A percentile compares a stretch with the other conserved stretches of the same genome.
phyloP scores from a whole-genome alignment of 257 asterid species.

The Solanum ahanhuiri region DNA sequence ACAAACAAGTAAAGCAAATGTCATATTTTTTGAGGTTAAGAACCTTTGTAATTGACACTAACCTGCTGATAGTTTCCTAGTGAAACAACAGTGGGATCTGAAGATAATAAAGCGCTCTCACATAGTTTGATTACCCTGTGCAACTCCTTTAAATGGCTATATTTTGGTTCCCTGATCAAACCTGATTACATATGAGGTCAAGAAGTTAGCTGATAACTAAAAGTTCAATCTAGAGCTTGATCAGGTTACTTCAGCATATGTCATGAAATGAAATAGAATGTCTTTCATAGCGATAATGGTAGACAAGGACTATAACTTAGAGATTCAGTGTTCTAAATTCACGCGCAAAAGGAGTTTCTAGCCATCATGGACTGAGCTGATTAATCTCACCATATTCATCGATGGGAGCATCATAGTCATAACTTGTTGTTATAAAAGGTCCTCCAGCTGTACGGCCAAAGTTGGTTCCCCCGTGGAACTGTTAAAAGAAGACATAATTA shows the following conservation, averaged over 20 bases:
- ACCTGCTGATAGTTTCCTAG: slow-evolving; percentile 51
- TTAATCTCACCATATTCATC: slow-evolving; percentile 53
- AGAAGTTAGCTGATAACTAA: background rate
- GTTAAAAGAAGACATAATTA: background rate
- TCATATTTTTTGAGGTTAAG: background rate
- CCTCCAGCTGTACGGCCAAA: slow-evolving; percentile 76
- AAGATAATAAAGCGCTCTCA: slow-evolving; percentile 36
- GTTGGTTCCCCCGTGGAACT: slow-evolving; percentile 79
- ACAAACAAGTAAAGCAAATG: background rate
- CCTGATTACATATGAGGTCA: slow-evolving; percentile 18
- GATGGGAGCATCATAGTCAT: slow-evolving; percentile 72
- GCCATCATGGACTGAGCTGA: background rate
- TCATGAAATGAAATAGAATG: background rate
- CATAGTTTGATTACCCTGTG: slow-evolving; percentile 60
- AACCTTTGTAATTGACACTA: background rate
- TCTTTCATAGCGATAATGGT: background rate
- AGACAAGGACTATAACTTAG: background rate
- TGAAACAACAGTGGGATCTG: slow-evolving; percentile 34
- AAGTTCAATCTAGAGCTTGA: background rate
- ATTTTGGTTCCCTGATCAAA: slow-evolving; percentile 51
- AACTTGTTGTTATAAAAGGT: slow-evolving; percentile 57
- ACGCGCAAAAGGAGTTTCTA: background rate
- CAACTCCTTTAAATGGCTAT: slow-evolving; percentile 56
- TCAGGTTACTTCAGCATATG: background rate
- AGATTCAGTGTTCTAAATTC: background rate